These are phyloP conservation scores for Geotrichum aggregatum DNA, from an alignment of 1,139 yeast species.

Conservation along the genomic window DNA sequence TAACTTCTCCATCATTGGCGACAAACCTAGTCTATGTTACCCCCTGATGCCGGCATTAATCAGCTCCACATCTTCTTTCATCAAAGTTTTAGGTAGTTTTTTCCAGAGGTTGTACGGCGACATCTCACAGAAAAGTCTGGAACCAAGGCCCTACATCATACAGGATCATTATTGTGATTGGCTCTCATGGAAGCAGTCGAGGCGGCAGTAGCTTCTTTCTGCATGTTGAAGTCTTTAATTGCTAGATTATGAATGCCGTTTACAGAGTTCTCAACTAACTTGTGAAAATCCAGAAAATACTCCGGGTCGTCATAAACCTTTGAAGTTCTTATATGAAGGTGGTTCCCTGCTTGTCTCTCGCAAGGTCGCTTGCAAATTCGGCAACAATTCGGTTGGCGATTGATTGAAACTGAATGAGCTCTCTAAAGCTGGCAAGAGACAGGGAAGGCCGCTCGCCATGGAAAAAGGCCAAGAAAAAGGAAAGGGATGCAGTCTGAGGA, in stretches of 20 bases:
- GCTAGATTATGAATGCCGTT: constrained; percentile 17
- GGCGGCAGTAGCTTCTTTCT: constrained; percentile 12
- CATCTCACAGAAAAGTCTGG: constrained; percentile 28
- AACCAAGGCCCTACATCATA: constrained; percentile 22
- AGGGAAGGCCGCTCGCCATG: too few relatives aligned
- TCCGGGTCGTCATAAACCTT: constrained; percentile 22
- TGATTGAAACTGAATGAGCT: too few relatives aligned
- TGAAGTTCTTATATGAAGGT: constrained; percentile 20
- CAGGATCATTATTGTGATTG: constrained; percentile 23
- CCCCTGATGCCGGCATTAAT: constrained; percentile 14
- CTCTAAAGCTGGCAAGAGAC: too few relatives aligned
- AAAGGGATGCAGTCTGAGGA: too few relatives aligned
- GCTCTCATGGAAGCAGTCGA: constrained; percentile 19
- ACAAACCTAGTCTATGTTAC: constrained; percentile 22
- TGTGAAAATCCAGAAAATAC: constrained; percentile 26
- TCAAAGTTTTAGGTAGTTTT: constrained; percentile 25
- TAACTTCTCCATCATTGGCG: constrained; percentile 23
- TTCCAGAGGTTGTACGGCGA: constrained; percentile 29
- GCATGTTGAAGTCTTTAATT: constrained; percentile 18
- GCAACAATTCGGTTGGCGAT: constrained; percentile 13
- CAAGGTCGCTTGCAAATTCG: constrained; percentile 17
- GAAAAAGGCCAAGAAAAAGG: too few relatives aligned
- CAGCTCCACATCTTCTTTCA: constrained; percentile 23
- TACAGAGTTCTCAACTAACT: constrained; percentile 24
- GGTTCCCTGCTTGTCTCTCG: constrained; percentile 18